Percentiles rank a stretch among this genome's conserved stretches.
Conservation (phyloP, 176 grass and related monocot genomes). For the Oryza officinalis region DNA sequence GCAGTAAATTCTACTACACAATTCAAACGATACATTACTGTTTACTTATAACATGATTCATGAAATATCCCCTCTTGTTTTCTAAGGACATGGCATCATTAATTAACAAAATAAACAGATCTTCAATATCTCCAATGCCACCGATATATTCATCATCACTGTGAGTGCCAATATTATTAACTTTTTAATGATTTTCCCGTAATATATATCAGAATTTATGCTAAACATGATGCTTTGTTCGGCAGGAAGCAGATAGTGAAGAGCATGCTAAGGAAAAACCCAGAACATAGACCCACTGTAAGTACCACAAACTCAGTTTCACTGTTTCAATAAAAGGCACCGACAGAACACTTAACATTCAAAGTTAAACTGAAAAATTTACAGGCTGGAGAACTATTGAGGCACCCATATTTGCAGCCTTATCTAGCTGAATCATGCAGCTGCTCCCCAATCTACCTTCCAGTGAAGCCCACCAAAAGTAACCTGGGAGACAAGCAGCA, state of each 20-base stretch:
- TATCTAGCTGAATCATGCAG: constrained; percentile 63
- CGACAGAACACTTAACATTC: constrained; percentile 19
- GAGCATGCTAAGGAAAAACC: constrained; percentile 89
- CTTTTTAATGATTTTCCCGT: background rate
- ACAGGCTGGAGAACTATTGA: constrained; percentile 79
- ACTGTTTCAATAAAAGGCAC: background rate
- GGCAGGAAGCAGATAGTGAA: constrained; percentile 87
- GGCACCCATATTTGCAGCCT: constrained; percentile 66
- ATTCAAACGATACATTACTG: background rate
- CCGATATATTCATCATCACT: constrained; percentile 70
- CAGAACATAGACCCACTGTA: constrained; percentile 90
- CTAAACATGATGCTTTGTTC: constrained; percentile 19
- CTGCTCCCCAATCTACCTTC: constrained; percentile 76
- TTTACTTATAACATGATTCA: background rate
- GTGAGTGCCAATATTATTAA: constrained; percentile 41
- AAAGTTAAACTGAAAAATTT: constrained; percentile 19
- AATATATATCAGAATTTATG: background rate
- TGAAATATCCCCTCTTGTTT: constrained; percentile 18
- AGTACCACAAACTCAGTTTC: constrained; percentile 37
- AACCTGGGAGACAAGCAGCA: constrained; percentile 59
- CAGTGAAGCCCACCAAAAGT: constrained; percentile 63
- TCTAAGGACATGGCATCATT: constrained; percentile 78
- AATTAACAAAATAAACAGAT: constrained; percentile 92
- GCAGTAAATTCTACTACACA: constrained; percentile 44
- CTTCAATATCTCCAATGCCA: constrained; percentile 87